phyloP scores from a whole-genome alignment of 2,329 filamentous ascomycete genomes.

The Alternaria panax region DNA sequence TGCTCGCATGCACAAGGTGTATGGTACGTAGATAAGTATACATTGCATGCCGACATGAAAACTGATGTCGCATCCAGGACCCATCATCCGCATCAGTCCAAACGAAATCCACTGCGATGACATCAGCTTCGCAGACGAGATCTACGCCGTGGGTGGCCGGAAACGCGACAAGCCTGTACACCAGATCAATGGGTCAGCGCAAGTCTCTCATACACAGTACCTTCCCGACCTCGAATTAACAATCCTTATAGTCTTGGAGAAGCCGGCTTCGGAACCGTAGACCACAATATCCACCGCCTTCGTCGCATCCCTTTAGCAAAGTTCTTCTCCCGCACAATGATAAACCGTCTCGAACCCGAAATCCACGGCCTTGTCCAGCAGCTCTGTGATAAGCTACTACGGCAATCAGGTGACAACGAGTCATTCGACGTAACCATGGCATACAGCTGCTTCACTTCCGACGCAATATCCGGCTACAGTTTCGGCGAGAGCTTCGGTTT shows the following conservation, averaged over 20 bases:
- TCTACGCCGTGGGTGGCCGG: constrained; percentile 38
- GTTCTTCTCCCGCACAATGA: constrained; percentile 48
- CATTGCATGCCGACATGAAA: neutral
- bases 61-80: constrained; percentile 24
- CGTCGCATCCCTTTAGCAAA: constrained; percentile 43
- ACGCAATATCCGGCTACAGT: constrained; percentile 34
- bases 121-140: constrained; percentile 38
- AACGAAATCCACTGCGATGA: constrained; percentile 44
- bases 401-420: constrained; percentile 23
- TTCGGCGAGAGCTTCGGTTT: constrained; percentile 35
- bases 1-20: constrained; percentile 46
- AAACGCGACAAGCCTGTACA: constrained; percentile 37
- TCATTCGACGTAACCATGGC: constrained; percentile 37
- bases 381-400: constrained; percentile 36
- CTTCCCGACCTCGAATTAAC: neutral
- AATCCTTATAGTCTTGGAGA: constrained; percentile 22
- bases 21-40: constrained; percentile 30
- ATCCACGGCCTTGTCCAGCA: constrained; percentile 29
- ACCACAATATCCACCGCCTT: constrained; percentile 43
- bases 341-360: constrained; percentile 33
- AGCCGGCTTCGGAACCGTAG: constrained; percentile 32
- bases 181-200: constrained; percentile 38
- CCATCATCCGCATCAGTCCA: constrained; percentile 46
- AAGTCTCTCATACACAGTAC: constrained; percentile 2
- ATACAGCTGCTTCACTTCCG: constrained; percentile 37